These are phyloP conservation scores for Amylostereum chailletii DNA, from an alignment of 1,284 basidiomycete species.

Conservation along the genomic window DNA sequence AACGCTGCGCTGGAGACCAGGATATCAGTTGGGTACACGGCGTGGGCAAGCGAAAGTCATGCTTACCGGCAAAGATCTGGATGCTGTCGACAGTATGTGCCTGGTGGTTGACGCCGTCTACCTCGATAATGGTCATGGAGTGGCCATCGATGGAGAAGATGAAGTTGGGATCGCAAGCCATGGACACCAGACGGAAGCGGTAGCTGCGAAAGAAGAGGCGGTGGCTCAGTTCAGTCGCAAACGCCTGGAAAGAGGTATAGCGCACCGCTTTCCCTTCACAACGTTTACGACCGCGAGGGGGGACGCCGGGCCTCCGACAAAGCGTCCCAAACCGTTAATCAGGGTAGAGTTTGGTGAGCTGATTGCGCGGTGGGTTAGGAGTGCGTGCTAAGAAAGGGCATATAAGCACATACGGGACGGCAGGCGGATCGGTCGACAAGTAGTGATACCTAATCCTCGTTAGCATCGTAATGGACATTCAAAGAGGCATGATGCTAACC, in stretches of 20 bases:
- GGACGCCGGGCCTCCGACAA: constrained; percentile 17
- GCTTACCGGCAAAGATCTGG: constrained; percentile 19
- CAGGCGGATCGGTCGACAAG: constrained; percentile 3
- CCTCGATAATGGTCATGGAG: constrained; percentile 37
- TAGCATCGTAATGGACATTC: constrained; percentile 16
- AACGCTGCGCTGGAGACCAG: constrained; percentile 18
- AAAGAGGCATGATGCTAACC: constrained; percentile 20
- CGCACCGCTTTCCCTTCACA: constrained; percentile 21
- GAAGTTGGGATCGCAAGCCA: constrained; percentile 26
- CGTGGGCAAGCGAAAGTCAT: too few relatives aligned
- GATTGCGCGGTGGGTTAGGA: constrained; percentile 7
- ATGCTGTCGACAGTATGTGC: constrained; percentile 19
- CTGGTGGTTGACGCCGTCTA: constrained; percentile 18
- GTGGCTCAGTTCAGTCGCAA: constrained; percentile 15
- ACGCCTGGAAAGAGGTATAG: background rate
- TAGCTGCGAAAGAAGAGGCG: constrained; percentile 17
- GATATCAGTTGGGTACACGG: background rate
- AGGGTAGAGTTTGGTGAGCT: constrained; percentile 24
- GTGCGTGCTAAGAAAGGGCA: constrained; percentile 10
- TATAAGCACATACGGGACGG: background rate
- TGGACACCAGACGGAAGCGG: constrained; percentile 25
- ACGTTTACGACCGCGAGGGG: constrained; percentile 26
- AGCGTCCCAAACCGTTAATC: constrained; percentile 42
- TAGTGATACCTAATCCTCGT: constrained; percentile 24
- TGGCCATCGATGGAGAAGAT: constrained; percentile 34